Evolutionary conservation across 306 rosid genomes (phyloP), one percentile per base, ranked within the genome.

Genomic region (Vicia faba): DNA sequence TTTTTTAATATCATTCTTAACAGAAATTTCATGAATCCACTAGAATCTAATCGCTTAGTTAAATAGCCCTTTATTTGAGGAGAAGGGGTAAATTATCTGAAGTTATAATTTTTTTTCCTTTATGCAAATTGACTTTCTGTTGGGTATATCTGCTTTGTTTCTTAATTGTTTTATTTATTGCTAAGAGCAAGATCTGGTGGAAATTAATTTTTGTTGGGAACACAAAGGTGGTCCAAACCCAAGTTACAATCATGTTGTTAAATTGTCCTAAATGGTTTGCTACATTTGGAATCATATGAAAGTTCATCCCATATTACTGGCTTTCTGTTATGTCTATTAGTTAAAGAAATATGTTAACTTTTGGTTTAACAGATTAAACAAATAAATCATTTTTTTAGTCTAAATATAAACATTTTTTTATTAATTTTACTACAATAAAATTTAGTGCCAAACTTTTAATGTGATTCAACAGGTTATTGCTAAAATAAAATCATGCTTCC

Each of bases 141-240:
- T 28, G 49, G 58, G 19, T 43, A 25, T 69, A 23, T 41, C n/a
- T 50, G 14, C 45, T 69, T 79, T 80, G 48, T 31, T 57, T 51
- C 65, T 75, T 41, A 68, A 41, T 44, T 23, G 25, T 75, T 40
- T 68, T 29, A 64, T 75, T 75, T 35, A 69, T 64, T 70, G 76
- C 79, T 66, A 49, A 48, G 23, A 55, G 29, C 50, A 46, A 69
- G 39, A 67, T 61, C 64, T 0, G 59, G 16, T 59, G 62, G 55
- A 46, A 61, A 41, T 71, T 20, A 68, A 53, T 48, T 43, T 43
- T 33, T 28, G 8, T 64, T 43, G 76, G 40, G 19, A 28, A 68
- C 12, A 23, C 63, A 62, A 64, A 73, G 28, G 48, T 45, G 61
- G 13, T 19, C 56, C 10, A 67, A 45, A 16, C 29, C 33, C 6